These are phyloP conservation scores for Pseudogymnoascus sp. DNA, from an alignment of 2,329 filamentous ascomycete genomes.

Conservation along the genomic window DNA sequence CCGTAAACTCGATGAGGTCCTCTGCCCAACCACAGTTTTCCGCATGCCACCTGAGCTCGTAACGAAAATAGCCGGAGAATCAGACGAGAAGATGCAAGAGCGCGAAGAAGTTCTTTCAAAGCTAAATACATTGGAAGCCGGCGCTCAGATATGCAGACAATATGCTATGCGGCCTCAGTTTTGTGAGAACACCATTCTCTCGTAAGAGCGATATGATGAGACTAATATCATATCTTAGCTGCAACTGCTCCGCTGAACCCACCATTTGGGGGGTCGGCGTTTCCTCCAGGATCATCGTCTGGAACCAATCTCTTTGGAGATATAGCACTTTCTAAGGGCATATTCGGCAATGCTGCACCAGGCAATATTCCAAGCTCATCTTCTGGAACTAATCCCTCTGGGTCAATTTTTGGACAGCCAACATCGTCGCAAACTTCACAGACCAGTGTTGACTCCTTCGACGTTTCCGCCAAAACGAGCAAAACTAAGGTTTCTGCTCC, in stretches of 20 bases:
- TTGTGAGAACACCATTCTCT: background rate
- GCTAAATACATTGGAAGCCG: slow-evolving; percentile 17
- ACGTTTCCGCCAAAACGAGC: background rate
- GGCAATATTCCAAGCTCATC: background rate
- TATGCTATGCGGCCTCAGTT: slow-evolving; percentile 13
- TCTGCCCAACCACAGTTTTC: slow-evolving; percentile 19
- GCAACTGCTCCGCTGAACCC: background rate
- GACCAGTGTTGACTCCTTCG: background rate
- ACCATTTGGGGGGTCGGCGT: too few relatives aligned
- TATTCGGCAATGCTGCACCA: too few relatives aligned
- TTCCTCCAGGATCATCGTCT: background rate
- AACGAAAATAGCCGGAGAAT: slow-evolving; percentile 17
- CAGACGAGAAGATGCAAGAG: slow-evolving; percentile 16
- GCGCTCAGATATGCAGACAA: slow-evolving; percentile 18
- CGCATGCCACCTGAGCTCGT: slow-evolving; percentile 15
- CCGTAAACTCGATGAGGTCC: slow-evolving; percentile 15
- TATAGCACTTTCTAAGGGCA: too few relatives aligned
- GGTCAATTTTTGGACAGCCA: background rate
- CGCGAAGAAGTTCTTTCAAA: slow-evolving; percentile 14
- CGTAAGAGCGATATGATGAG: background rate
- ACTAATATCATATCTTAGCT: background rate
- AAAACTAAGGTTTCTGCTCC: too few relatives aligned
- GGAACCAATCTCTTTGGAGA: background rate
- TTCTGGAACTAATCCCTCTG: background rate
- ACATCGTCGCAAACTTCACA: background rate